Conservation (phyloP, 306 rosid species). For the Parietaria judaica region DNA sequence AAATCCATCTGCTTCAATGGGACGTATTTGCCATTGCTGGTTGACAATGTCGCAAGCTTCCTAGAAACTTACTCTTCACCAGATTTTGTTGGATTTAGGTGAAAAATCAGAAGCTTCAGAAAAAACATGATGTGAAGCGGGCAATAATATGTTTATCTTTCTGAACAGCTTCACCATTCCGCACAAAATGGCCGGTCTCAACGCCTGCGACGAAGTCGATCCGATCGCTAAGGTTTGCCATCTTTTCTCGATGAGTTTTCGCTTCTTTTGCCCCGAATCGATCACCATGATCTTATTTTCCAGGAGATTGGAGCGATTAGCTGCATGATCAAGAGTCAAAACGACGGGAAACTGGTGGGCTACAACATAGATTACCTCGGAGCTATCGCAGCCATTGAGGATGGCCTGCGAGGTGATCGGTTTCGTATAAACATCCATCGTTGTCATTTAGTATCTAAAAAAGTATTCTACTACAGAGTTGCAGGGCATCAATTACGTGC, state of each 20-base stretch:
- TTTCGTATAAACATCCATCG: not conserved
- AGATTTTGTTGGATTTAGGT: conserved; percentile 70
- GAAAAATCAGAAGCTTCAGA: conserved; percentile 3
- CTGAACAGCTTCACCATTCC: conserved; percentile 52
- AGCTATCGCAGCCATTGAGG: conserved; percentile 62
- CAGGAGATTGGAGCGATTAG: conserved; percentile 65
- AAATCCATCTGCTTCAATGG: conserved; percentile 49
- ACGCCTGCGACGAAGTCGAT: conserved; percentile 52
- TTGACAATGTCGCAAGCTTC: conserved; percentile 43
- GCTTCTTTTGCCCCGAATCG: not conserved
- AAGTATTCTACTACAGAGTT: conserved; percentile 18
- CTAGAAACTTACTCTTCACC: conserved; percentile 46
- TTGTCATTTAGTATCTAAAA: not conserved
- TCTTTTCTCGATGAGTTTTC: not conserved
- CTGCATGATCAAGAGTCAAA: conserved; percentile 57
- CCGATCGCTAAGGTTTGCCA: conserved; percentile 45
- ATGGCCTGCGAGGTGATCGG: conserved; percentile 44
- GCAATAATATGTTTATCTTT: not conserved
- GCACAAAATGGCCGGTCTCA: conserved; percentile 46
- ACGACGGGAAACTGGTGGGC: conserved; percentile 44
- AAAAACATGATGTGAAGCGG: not conserved
- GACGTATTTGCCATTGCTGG: conserved; percentile 55
- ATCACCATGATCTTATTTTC: not conserved
- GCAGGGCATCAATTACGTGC: conserved; percentile 14
- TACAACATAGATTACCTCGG: conserved; percentile 61